phyloP scores from a whole-genome alignment of 169 alveolate species.

The Plasmodium gonderi region DNA sequence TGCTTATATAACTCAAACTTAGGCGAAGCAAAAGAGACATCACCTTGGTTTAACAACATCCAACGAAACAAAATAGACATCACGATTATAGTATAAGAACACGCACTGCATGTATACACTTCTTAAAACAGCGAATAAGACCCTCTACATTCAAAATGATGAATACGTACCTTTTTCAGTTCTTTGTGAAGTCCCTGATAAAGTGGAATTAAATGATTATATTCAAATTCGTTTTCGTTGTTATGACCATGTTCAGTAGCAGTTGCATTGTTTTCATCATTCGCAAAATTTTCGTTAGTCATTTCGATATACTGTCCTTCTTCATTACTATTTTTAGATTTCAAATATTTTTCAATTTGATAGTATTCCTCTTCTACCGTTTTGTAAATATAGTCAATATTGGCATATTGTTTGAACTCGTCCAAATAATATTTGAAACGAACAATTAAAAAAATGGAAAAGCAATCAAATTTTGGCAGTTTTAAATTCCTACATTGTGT shows the following conservation, averaged over 20 bases:
- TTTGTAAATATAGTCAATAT: constrained; percentile 60
- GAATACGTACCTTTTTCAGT: constrained; percentile 40
- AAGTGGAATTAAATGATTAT: constrained; percentile 34
- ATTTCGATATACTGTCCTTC: background rate
- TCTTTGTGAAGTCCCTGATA: constrained; percentile 60
- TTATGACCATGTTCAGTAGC: background rate
- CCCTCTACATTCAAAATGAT: background rate
- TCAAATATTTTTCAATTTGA: constrained; percentile 33
- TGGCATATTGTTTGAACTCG: constrained; percentile 60
- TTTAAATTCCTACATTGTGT: constrained; percentile 21
- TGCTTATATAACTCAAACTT: no score
- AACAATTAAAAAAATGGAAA: constrained; percentile 45
- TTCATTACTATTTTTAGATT: background rate
- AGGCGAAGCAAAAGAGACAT: no score
- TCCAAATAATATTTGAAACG: constrained; percentile 69
- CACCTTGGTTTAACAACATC: no score
- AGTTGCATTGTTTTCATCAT: background rate
- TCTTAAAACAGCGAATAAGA: no score
- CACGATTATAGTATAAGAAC: no score
- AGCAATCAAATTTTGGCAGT: constrained; percentile 55
- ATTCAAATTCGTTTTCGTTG: constrained; percentile 34
- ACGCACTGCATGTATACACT: no score
- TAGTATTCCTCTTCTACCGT: constrained; percentile 52
- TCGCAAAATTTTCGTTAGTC: background rate
- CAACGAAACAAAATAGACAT: no score